Conservation (phyloP, 352 stramenopile genomes). For the Phytopythium aichiense region DNA sequence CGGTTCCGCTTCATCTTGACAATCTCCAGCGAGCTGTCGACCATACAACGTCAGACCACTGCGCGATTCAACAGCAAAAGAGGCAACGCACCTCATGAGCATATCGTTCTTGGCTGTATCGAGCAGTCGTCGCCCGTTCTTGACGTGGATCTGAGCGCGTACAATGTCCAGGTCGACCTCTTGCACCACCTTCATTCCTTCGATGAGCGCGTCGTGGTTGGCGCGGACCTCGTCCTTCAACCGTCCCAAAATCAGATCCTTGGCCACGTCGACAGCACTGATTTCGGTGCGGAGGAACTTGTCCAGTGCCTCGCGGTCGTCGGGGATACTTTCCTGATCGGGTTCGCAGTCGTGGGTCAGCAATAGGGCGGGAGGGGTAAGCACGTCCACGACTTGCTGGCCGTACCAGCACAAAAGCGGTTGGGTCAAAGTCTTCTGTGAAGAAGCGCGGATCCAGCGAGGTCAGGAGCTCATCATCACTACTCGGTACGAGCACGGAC, state of each 20-base stretch:
- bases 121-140: conserved; percentile 75
- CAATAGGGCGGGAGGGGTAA: not conserved
- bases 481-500: conserved; percentile 65
- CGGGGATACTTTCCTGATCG: conserved; percentile 59
- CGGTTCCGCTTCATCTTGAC: conserved; percentile 82
- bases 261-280: conserved; percentile 74
- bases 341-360: not conserved
- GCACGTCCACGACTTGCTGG: not conserved
- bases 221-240: conserved; percentile 80
- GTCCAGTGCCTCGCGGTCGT: conserved; percentile 40
- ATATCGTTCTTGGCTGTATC: conserved; percentile 69
- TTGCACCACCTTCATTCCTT: conserved; percentile 86
- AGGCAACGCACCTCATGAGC: conserved; percentile 41
- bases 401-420: conserved; percentile 64
- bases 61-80: not conserved
- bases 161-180: conserved; percentile 85
- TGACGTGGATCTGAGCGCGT: conserved; percentile 84
- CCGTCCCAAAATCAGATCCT: conserved; percentile 66
- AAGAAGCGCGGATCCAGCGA: conserved; percentile 80
- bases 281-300: conserved; percentile 80
- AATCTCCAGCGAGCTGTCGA: conserved; percentile 64
- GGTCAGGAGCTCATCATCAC: conserved; percentile 62
- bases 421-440: conserved; percentile 70
- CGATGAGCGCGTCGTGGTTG: conserved; percentile 76
- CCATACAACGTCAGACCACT: not conserved